Evolutionary conservation across 2,329 filamentous ascomycete species (phyloP), one percentile per base, ranked within the genome.

Genomic region (Coniella vitis): DNA sequence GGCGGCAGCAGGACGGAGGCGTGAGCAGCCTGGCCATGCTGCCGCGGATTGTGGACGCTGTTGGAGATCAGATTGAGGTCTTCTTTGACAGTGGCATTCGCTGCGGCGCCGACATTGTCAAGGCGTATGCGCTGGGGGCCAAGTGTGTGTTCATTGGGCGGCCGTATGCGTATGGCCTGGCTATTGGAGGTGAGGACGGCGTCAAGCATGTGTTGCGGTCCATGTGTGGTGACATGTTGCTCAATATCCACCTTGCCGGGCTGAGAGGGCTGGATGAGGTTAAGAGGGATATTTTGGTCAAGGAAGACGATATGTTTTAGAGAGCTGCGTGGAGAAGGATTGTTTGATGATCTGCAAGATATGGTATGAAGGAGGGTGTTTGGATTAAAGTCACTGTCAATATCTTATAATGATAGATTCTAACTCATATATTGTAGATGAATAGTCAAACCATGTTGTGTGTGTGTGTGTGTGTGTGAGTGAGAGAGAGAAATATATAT

Each of bases 81-180:
- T 79, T 75, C 45, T 66, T 86, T 4, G 83, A 87, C 54, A 80
- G 82, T 0, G 83, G 83, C 0, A 72, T 87, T 25, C 71, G 73
- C n/a, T 67, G 81, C 16, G 83, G 83, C 0, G 78, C 79, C 0
- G 83, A 87, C 57, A 76, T 86, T 3, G 71, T 87, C 56, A 86
- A 86, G 61, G 81, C 79, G 0, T 58, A 86, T 10, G 83, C 79
- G 45, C 65, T 86, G 0, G 83, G 83, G 0, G 83, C 81, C 0
- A 81, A 68, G 46, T 81, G 77, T 0, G 82, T 82, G 0, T 81
- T 81, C 0, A 65, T 87, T 9, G 83, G 83, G 0, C 66, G 83
- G 16, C 47, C 47, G 13, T 50, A 53, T 34, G 51, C 51, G 4
- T 53, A 53, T 20, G 51, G 51, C 4, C 17, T 53, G 4, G 47